Base-by-base conservation (phyloP, 1,139 yeast species). In the Entelexis paramagnoliae region DNA sequence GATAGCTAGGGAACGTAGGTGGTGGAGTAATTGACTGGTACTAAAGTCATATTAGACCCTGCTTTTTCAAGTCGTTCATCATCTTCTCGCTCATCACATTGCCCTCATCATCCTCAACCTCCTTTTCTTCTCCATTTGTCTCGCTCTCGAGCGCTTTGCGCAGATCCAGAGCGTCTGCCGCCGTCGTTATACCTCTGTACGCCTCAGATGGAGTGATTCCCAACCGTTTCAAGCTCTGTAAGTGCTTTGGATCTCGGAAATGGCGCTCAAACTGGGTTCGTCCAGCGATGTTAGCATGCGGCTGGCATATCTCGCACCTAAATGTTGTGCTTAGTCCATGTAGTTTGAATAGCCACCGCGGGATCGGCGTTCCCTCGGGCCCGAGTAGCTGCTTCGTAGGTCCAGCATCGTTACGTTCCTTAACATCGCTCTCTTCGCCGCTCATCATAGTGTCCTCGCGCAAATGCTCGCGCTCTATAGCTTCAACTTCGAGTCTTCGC, bases 101-200 rank as follows among this genome's bases (percentile, higher is more conserved):
- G 9, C 97, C 98, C 32, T 86, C 88, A 1, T 79, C 82, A 64
- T 91, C 97, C 65, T 89, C 97, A 49, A 88, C 85, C 66, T 89
- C 95, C 8, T 82, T 75, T 0, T 80, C 78, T 40, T 1, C 62
- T 55, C 2, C 62, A 58, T 48, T 75, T 65, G 22, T 1, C 16
- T 41, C 43, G 66, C 69, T 2, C 13, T 38, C 7, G 4, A 51
- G 39, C 4, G 28, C 29, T 24, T 71, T 69, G 79, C 84, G 78
- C 41, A 91, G 61, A 6, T 69, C 69, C 33, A 72, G 61, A 0
- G 91, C 96, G 49, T 89, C 96, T 9, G 75, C 70, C 16, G 89
- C 83, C 17, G 68, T 69, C 13, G 79, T 72, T 45, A 91, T 79
- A 55, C 82, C 89, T 58, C 77, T 77, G 66, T 83, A 87, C 28